phyloP scores from a whole-genome alignment of 345 rosid genomes.

The Murraya koenigii region DNA sequence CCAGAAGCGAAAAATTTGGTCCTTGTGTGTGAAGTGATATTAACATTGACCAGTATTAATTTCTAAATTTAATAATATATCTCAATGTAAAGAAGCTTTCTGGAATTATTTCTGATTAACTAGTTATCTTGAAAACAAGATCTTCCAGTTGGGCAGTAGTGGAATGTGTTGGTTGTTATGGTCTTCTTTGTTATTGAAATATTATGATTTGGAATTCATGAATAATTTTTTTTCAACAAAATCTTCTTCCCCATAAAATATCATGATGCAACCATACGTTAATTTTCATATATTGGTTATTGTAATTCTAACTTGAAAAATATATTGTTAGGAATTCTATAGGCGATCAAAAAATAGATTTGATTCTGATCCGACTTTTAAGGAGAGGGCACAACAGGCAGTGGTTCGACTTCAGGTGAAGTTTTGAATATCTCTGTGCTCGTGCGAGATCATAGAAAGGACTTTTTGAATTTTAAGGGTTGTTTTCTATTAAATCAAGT shows the following conservation, averaged over 20 bases:
- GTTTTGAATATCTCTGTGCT: background rate
- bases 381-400: conserved; percentile 88
- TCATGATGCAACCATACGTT: background rate
- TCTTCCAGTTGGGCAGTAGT: background rate
- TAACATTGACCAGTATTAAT: background rate
- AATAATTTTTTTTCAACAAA: background rate
- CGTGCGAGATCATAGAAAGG: background rate
- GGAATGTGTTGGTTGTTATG: background rate
- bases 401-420: conserved; percentile 92
- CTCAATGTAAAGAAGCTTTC: background rate
- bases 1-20: background rate
- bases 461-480: background rate
- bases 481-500: background rate
- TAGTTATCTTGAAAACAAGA: background rate
- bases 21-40: background rate
- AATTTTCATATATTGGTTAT: conserved; percentile 2
- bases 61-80: background rate
- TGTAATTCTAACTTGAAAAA: conserved; percentile 23
- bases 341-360: conserved; percentile 78
- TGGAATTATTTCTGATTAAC: background rate
- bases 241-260: background rate
- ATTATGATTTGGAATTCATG: background rate
- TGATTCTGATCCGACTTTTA: conserved; percentile 65
- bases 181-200: background rate
- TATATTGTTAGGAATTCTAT: conserved; percentile 60